Evolutionary conservation across 163 green algal genomes (phyloP).

Genomic region (Chlorella variabilis): DNA sequence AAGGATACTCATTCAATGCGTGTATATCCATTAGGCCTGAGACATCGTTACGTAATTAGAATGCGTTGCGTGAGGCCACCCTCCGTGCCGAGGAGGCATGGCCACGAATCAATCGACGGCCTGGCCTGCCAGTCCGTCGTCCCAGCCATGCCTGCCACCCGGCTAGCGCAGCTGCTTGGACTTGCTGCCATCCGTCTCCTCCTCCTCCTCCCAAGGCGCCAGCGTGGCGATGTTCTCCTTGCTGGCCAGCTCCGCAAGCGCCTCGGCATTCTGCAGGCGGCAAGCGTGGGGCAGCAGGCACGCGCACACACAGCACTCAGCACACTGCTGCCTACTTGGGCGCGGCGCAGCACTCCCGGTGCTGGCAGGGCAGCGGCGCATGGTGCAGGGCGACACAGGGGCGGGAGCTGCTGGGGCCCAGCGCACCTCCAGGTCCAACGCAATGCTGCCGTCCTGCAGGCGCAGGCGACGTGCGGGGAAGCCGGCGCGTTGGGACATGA

Average conservation of each 20-base stretch:
- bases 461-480: neutral
- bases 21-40: too few relatives aligned
- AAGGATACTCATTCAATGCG: too few relatives aligned
- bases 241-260: neutral
- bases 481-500: too few relatives aligned
- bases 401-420: too few relatives aligned
- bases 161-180: neutral
- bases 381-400: too few relatives aligned
- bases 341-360: too few relatives aligned
- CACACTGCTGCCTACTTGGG: neutral
- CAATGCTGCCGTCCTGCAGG: constrained; percentile 1
- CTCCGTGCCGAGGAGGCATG: too few relatives aligned
- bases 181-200: neutral
- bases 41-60: too few relatives aligned
- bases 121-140: too few relatives aligned
- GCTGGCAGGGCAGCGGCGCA: too few relatives aligned
- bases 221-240: constrained; percentile 24
- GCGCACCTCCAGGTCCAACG: constrained; percentile 2
- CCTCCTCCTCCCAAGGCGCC: constrained; percentile 5
- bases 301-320: neutral
- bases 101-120: too few relatives aligned
- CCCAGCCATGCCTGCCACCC: neutral
- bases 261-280: constrained; percentile 14
- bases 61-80: too few relatives aligned
- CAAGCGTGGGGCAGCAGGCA: neutral